Percentiles rank a stretch among this genome's conserved stretches.
Evolutionary conservation across 495 filamentous ascomycete genomes (phyloP).

Genomic region (Aspergillus nanangensis): DNA sequence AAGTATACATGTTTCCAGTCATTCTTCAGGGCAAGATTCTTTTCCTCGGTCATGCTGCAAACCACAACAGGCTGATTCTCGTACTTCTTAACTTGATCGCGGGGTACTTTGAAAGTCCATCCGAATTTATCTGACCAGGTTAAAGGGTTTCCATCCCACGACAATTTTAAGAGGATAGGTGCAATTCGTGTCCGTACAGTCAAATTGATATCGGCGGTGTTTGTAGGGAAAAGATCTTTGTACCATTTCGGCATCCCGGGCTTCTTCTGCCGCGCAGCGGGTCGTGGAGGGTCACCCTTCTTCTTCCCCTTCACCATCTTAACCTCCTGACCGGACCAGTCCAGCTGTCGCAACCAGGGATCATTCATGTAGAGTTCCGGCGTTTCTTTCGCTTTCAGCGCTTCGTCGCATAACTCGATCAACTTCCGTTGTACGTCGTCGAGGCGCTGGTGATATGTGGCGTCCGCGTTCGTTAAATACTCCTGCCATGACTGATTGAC

Average conservation of each 20-base stretch:
- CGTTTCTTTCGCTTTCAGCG: slow-evolving; percentile 65
- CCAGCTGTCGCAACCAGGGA: slow-evolving; percentile 87
- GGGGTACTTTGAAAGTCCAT: slow-evolving; percentile 82
- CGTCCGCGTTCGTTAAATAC: slow-evolving; percentile 78
- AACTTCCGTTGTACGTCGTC: slow-evolving; percentile 72
- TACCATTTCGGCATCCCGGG: slow-evolving; percentile 97
- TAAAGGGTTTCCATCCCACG: slow-evolving; percentile 86
- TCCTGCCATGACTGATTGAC: slow-evolving; percentile 82
- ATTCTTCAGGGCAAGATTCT: slow-evolving; percentile 55
- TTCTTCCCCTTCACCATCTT: slow-evolving; percentile 89
- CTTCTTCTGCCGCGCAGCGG: slow-evolving; percentile 80
- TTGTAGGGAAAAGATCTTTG: slow-evolving; percentile 76
- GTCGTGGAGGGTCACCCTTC: slow-evolving; percentile 72
- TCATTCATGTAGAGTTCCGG: slow-evolving; percentile 66
- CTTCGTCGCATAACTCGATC: slow-evolving; percentile 65
- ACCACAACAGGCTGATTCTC: slow-evolving; percentile 62
- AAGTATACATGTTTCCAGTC: slow-evolving; percentile 70
- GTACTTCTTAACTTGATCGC: slow-evolving; percentile 58
- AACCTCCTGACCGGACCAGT: slow-evolving; percentile 91
- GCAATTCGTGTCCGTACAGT: slow-evolving; percentile 85
- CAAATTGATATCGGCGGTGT: slow-evolving; percentile 60
- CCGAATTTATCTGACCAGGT: slow-evolving; percentile 91
- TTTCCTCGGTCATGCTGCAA: slow-evolving; percentile 75
- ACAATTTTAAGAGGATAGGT: slow-evolving; percentile 75
- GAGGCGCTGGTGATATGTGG: slow-evolving; percentile 73